Evolutionary conservation across 352 stramenopile species (phyloP), one percentile per base, ranked within the genome.

Genomic region (Blastocystis sp.): DNA sequence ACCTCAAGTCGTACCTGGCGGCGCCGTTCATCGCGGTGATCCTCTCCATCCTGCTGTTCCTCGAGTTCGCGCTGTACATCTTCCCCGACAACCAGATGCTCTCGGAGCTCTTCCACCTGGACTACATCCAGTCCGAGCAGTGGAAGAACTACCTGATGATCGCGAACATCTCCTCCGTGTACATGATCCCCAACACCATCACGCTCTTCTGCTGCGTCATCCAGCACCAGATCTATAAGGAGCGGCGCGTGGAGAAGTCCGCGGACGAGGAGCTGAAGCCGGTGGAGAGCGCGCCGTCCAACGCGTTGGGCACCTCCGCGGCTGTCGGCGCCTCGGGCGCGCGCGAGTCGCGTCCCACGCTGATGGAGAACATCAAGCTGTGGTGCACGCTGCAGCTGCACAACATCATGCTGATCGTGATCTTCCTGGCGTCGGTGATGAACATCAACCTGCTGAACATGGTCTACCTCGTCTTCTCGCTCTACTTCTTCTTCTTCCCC

Each of bases 121-220:
- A 69, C 37, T 26, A 66, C 16, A 16, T 85, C 4, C 19, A 69
- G 59, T 19, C 6, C 45, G 55, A 24, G 39, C 74, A 85, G 61
- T 51, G 33, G 50, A 33, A 59, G 26, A 85, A 85, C 61, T 85
- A 85, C 50, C 41, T 85, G 41, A 85, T 85, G 74, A 85, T 85
- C 50, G 41, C 74, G 26, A 85, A 85, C 31, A 67, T 85, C 29
- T 85, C 74, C n/a, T 85, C 74, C 45, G 74, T 85, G 19, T 85
- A 85, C 37, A 85, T 85, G 74, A 85, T 85, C 66, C 74, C 74
- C 37, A 85, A 85, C 33, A 85, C 74, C 0, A 69, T 85, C 29
- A 85, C 74, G 1, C 65, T 85, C 50, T 62, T 85, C 55, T 85
- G 74, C 31, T 69, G 55, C 21, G 60, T 85, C 16, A 69, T 85